These are phyloP conservation scores for Botrytis byssoidea DNA, from an alignment of 2,329 filamentous ascomycete genomes.

Conservation along the genomic window DNA sequence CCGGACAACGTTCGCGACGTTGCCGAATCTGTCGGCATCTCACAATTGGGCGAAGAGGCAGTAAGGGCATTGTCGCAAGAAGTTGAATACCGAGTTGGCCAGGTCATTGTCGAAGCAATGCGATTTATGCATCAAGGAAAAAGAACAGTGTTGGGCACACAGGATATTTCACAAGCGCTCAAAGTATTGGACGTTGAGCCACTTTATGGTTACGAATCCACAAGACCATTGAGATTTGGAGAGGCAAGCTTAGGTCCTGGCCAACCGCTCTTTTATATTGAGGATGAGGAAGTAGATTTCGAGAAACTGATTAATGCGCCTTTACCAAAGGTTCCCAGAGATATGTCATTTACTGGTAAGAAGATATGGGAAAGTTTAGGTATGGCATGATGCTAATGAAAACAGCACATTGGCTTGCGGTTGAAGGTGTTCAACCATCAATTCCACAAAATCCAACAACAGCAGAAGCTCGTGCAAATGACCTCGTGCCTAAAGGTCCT, in stretches of 20 bases:
- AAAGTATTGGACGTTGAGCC: constrained; percentile 89
- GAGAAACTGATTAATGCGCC: constrained; percentile 98
- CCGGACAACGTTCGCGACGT: constrained; percentile 94
- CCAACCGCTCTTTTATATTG: constrained; percentile 93
- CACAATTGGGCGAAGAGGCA: constrained; percentile 77
- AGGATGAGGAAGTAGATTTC: constrained; percentile 98
- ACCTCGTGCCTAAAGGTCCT: constrained; percentile 85
- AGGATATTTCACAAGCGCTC: constrained; percentile 84
- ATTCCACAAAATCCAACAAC: constrained; percentile 95
- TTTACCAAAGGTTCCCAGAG: constrained; percentile 88
- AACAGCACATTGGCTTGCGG: constrained; percentile 92
- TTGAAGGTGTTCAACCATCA: constrained; percentile 94
- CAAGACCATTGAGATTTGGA: constrained; percentile 82
- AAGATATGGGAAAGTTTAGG: not conserved
- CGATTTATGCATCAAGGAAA: constrained; percentile 94
- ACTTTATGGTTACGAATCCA: constrained; percentile 93
- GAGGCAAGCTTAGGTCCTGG: constrained; percentile 92
- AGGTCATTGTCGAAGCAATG: constrained; percentile 89
- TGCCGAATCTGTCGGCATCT: constrained; percentile 90
- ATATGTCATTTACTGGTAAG: constrained; percentile 86
- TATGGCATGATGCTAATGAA: not conserved
- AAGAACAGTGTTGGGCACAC: constrained; percentile 81
- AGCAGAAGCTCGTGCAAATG: constrained; percentile 77
- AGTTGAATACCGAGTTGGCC: constrained; percentile 90
- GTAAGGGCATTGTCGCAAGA: constrained; percentile 86